Percentiles rank a stretch among this genome's conserved stretches.
Evolutionary conservation across 176 grass and related monocot genomes (phyloP).

Genomic region (Aegilops sharonensis): DNA sequence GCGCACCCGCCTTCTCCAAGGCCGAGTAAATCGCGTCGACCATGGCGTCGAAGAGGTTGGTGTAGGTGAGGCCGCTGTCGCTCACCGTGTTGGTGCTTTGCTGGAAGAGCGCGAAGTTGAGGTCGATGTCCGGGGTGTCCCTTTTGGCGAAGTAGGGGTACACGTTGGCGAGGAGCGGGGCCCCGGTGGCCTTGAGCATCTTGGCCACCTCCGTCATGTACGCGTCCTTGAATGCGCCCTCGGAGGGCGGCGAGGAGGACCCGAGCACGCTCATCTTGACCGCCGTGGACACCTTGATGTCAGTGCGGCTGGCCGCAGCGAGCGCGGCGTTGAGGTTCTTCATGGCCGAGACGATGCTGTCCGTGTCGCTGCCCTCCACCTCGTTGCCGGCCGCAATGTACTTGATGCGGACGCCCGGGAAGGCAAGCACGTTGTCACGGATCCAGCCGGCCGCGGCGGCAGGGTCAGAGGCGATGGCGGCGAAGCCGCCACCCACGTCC

Average conservation of each 20-base stretch:
- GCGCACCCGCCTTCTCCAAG: conserved; percentile 54
- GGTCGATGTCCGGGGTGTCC: not conserved
- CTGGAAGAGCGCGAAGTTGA: conserved; percentile 28
- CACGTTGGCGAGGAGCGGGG: conserved; percentile 41
- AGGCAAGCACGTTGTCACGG: conserved; percentile 29
- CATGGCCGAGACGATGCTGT: conserved; percentile 58
- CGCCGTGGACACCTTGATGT: conserved; percentile 43
- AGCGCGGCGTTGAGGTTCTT: conserved; percentile 55
- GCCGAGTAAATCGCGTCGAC: conserved; percentile 42
- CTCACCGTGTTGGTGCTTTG: not conserved
- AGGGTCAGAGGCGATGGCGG: conserved; percentile 43
- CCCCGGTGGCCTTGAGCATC: conserved; percentile 9
- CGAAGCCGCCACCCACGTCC: conserved; percentile 54
- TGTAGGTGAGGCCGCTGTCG: conserved; percentile 20
- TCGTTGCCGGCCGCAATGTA: conserved; percentile 90
- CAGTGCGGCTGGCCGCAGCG: conserved; percentile 40
- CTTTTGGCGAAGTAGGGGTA: conserved; percentile 40
- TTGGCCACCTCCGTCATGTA: conserved; percentile 6
- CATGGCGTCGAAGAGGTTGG: conserved; percentile 52
- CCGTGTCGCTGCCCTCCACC: conserved; percentile 24
- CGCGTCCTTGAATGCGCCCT: not conserved
- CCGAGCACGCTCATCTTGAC: not conserved
- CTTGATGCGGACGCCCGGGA: conserved; percentile 47
- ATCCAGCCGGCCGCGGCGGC: conserved; percentile 55
- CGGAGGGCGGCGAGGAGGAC: conserved; percentile 14